Percentiles rank a stretch among this genome's conserved stretches.
These are phyloP conservation scores for Penicillium sp. DNA, from an alignment of 2,329 filamentous ascomycete genomes.

Conservation along the genomic window DNA sequence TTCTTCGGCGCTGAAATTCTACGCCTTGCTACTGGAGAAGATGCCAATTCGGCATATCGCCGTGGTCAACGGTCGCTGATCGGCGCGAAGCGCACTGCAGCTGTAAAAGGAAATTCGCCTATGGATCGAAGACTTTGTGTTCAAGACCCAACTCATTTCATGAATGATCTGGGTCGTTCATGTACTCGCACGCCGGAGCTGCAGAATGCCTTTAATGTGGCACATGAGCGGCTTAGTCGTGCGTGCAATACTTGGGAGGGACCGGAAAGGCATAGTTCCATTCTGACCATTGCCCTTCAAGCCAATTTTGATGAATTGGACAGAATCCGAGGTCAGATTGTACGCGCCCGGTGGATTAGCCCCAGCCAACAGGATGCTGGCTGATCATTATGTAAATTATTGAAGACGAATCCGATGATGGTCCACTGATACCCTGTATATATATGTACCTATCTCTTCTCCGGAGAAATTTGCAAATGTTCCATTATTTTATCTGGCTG, in stretches of 20 bases:
- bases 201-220: constrained; percentile 42
- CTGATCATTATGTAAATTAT: neutral
- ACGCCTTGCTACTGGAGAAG: constrained; percentile 1
- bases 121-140: constrained; percentile 49
- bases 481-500: neutral
- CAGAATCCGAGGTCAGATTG: constrained; percentile 14
- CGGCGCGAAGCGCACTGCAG: constrained; percentile 32
- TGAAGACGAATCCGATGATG: neutral
- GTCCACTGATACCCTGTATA: constrained; percentile 9
- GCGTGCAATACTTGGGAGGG: constrained; percentile 28
- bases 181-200: constrained; percentile 52
- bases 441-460: constrained; percentile 7
- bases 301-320: constrained; percentile 34
- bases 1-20: constrained; percentile 38
- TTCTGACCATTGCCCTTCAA: constrained; percentile 26
- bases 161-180: constrained; percentile 57
- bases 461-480: neutral
- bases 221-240: constrained; percentile 26
- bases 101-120: constrained; percentile 29
- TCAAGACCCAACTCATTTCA: constrained; percentile 59
- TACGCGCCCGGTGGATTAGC: neutral
- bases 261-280: neutral
- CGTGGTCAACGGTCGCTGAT: constrained; percentile 43
- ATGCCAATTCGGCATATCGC: constrained; percentile 25
- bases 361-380: neutral